Base-by-base conservation (phyloP, 148 eudicot genomes). In the Persicaria maculosa region DNA sequence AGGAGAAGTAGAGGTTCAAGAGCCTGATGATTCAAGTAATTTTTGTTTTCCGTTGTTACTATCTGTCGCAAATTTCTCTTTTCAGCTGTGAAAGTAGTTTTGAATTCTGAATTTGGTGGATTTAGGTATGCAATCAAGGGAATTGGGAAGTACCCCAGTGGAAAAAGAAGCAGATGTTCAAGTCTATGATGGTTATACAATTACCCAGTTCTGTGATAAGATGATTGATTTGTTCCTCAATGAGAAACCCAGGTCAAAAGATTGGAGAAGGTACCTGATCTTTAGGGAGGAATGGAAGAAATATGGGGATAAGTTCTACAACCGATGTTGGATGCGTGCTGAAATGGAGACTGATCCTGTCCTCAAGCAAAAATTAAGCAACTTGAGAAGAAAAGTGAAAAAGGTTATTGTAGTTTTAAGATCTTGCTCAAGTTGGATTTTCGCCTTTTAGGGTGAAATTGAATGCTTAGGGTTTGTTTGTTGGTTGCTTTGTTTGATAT, bases 271-370 rank as follows among this genome's bases (percentile, higher is more conserved):
- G 58, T 95, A 90, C 72, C 81, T 95, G 86, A 84, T 88, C 54
- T 92, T 90, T 59, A 82, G 97, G 72, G 95, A 95, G 25, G 98
- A 95, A 55, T 95, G 98, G 98, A 89, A 84, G 68, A 95, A 87
- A 57, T 92, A 95, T 57, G 81, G 93, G 76, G 88, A 89, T 72
- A 72, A 75, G 47, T 95, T 95, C 68, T 95, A 95, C 74, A 80
- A 47, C 62, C 88, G 90, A 25, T 95, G 98, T 80, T 79, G 53
- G 71, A 75, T 75, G 3, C 82, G 93, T 5, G 93, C 98, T 12
- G 72, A 84, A 65, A 59, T 79, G 22, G 93, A 88, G 82, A 83
- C 64, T 75, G 93, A 95, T 84, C 76, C 86, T 74, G 67, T 58
- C 55, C 69, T 86, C 79, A 90, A 86, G 86, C 82, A 87, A 8